Evolutionary conservation across 176 grass and related monocot species (phyloP), one percentile per base, ranked within the genome.

Genomic region (Musa schizocarpa): DNA sequence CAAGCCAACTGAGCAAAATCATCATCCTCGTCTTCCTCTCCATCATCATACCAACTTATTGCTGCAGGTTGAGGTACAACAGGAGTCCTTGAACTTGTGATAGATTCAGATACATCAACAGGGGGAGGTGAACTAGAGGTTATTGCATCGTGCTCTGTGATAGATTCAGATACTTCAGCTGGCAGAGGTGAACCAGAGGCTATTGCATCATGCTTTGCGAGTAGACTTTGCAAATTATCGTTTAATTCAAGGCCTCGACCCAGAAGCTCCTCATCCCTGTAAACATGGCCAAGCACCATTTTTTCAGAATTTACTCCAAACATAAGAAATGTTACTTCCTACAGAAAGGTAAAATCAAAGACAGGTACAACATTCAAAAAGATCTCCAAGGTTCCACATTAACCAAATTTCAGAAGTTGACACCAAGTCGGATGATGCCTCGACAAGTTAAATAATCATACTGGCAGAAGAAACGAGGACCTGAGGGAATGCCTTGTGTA

Each of bases 1-100:
- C 86, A 88, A 80, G 92, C 92, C 26, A 96, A 24, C 80, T 87
- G 78, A 53, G 88, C 81, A 58, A 96, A 96, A 75, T 96, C 92
- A 23, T 96, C 88, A 24, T 96, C 82, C 16, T 85, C 84, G 9
- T 90, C 86, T 78, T 88, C 85, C 9, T 83, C 86, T 69, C 91
- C 88, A 65, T 79, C 72, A 13, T 57, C 65, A 11, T 78, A 77
- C 52, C 78, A 59, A 71, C 65, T 82, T 59, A 77, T 70, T 71
- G 74, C 27, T 53, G 13, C 20, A 56, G 72, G 3, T 56, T 23
- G 53, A 27, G 51, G 53, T 19, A 20, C 24, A 74, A 29, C 12
- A 1, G 43, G 68, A 74, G 72, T 74, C 20, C 52, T 74, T 56
- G 71, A n/a, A 54, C 71, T 54, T 26, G 72, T 29, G n/a, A 71